These are phyloP conservation scores for Hymenoscyphus infarciens DNA, from an alignment of 2,329 filamentous ascomycete species.

Conservation along the genomic window DNA sequence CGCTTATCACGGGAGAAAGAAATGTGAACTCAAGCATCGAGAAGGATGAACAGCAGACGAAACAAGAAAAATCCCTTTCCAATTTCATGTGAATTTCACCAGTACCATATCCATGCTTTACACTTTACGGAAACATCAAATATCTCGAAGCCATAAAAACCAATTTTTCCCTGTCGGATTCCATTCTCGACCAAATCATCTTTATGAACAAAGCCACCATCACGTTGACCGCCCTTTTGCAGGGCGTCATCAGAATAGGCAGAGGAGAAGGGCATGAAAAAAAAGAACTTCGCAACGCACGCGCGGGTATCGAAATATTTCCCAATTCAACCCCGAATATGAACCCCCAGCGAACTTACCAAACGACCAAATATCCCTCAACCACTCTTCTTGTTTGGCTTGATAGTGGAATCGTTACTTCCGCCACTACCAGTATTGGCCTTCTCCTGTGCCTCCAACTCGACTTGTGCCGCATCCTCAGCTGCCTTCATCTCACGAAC, in stretches of 20 bases:
- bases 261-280: not conserved
- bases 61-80: not conserved
- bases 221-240: not conserved
- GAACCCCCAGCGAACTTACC: not conserved
- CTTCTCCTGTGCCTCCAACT: constrained; percentile 35
- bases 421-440: constrained; percentile 12
- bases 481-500: constrained; percentile 84
- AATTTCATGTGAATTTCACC: not conserved
- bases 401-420: not conserved
- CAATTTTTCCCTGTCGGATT: not conserved
- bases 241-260: not conserved
- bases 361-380: not conserved
- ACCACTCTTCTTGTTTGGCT: not conserved
- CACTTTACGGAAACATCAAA: not conserved
- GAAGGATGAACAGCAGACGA: not conserved
- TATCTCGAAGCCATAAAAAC: not conserved
- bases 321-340: not conserved
- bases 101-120: not conserved
- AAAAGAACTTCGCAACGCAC: constrained; percentile 1
- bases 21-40: too few species aligned
- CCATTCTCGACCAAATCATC: not conserved
- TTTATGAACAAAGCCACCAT: not conserved
- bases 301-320: constrained; percentile 4
- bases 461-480: constrained; percentile 70
- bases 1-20: too few species aligned